Percentiles rank a stretch among this genome's conserved stretches.
Conservation (phyloP, 1,284 basidiomycete species). For the Cystobasidium sp. region DNA sequence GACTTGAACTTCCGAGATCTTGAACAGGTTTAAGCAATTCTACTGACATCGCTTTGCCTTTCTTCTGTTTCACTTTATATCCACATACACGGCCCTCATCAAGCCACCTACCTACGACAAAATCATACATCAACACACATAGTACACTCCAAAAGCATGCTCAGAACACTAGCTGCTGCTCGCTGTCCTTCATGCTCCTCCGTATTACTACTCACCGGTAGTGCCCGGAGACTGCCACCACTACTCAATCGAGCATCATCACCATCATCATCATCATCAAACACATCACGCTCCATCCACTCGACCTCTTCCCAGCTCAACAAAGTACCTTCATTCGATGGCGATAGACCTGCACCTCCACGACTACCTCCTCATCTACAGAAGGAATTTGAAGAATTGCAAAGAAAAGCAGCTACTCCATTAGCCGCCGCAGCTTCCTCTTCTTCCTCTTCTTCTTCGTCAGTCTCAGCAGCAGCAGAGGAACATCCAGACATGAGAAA, state of each 20-base stretch:
- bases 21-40: no score
- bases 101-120: not conserved
- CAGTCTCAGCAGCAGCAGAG: constrained; percentile 12
- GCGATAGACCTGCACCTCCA: constrained; percentile 55
- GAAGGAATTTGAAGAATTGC: constrained; percentile 58
- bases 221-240: no score
- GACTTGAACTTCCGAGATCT: no score
- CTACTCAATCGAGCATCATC: no score
- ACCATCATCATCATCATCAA: not conserved
- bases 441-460: constrained; percentile 10
- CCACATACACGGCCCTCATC: no score
- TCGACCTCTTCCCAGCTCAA: not conserved
- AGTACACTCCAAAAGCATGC: not conserved
- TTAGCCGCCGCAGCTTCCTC: constrained; percentile 24
- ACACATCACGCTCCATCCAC: constrained; percentile 5
- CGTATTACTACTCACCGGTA: not conserved
- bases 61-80: no score
- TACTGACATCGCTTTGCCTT: no score
- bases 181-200: constrained; percentile 4
- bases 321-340: constrained; percentile 44
- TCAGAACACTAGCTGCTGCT: not conserved
- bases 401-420: constrained; percentile 43
- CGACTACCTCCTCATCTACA: constrained; percentile 57
- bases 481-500: constrained; percentile 57
- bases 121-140: constrained; percentile 49